Base-by-base conservation (phyloP, 2,329 filamentous ascomycete genomes). In the Emericellopsis atlantica region DNA sequence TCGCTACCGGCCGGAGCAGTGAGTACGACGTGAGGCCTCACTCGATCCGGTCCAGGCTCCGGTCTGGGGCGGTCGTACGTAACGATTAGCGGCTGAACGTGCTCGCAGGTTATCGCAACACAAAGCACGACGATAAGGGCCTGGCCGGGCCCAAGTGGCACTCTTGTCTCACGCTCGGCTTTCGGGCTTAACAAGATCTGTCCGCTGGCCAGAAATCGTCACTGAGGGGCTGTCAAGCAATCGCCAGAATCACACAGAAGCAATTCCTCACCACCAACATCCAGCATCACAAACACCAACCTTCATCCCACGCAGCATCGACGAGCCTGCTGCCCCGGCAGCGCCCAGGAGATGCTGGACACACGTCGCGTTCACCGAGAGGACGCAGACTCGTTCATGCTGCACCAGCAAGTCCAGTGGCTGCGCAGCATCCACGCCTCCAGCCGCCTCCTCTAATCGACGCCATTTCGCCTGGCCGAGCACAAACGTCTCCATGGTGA, bases 401-500 rank as follows among this genome's bases (percentile, higher is more conserved):
- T 15, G 32, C n/a, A 15, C 18, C n/a, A 15, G n/a, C n/a, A 16
- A 35, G 32, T 15, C n/a, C 32, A 35, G 32, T 35, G 32, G 32
- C 32, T 35, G 32, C 4, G 32, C n/a, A 35, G 32, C 18, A 15
- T 32, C 31, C 31, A 32, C 31, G 31, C 31, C 31, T 32, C 11
- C 31, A 32, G 31, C 31, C 11, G 15, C 15, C 31, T 12, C 15
- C 31, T 32, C 15, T 32, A 32, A 32, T 32, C 31, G 15, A 6
- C 31, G 31, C 11, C 15, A 32, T 32, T 15, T 12, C 31, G 11
- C 31, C 31, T 15, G 15, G 15, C 15, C 31, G 31, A 32, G 15
- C 15, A 32, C 31, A 15, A 15, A 32, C 31, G 15, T 32, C 31
- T 32, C 61, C 11, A 39, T 39, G 37, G 37, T 26, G 15, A 8